phyloP scores from a whole-genome alignment of 1,284 basidiomycete genomes.

The Papiliotrema laurentii region DNA sequence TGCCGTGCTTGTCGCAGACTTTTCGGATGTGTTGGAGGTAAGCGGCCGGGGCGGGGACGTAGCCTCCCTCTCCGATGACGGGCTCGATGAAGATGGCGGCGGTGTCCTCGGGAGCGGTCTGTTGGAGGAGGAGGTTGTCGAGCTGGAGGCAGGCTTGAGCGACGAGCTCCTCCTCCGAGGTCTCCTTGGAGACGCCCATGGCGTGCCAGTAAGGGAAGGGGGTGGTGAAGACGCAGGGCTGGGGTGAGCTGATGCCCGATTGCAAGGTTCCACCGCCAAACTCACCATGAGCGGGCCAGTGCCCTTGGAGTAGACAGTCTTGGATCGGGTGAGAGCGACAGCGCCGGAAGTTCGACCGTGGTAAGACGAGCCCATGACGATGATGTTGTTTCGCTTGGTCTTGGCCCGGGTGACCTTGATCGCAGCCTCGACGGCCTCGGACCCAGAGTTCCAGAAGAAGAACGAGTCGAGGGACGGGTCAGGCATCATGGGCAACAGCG shows the following conservation, averaged over 20 bases:
- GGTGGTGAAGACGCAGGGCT: constrained; percentile 77
- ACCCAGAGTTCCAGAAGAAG: constrained; percentile 82
- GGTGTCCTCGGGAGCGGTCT: constrained; percentile 76
- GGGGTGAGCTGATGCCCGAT: constrained; percentile 1
- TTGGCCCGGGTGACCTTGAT: constrained; percentile 59
- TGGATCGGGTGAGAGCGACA: constrained; percentile 77
- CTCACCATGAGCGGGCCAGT: constrained; percentile 74
- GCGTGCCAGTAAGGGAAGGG: constrained; percentile 94
- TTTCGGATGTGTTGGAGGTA: constrained; percentile 73
- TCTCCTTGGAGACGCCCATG: constrained; percentile 59
- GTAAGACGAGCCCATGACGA: constrained; percentile 82
- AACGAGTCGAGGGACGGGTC: constrained; percentile 56
- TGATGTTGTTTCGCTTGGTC: constrained; percentile 80
- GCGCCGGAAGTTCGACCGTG: constrained; percentile 85
- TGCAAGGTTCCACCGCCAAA: constrained; percentile 1
- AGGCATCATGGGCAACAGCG: constrained; percentile 36
- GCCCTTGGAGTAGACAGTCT: constrained; percentile 81
- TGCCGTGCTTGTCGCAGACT: constrained; percentile 77
- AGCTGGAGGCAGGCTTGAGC: constrained; percentile 70
- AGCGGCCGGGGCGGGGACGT: constrained; percentile 74
- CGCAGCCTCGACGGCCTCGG: constrained; percentile 40
- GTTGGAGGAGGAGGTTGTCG: constrained; percentile 75
- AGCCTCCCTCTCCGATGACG: constrained; percentile 86
- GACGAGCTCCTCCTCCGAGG: constrained; percentile 62
- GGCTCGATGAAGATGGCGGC: constrained; percentile 88